Conservation (phyloP, 495 filamentous ascomycete species). For the Aspergillus sclerotiicarbonarius region DNA sequence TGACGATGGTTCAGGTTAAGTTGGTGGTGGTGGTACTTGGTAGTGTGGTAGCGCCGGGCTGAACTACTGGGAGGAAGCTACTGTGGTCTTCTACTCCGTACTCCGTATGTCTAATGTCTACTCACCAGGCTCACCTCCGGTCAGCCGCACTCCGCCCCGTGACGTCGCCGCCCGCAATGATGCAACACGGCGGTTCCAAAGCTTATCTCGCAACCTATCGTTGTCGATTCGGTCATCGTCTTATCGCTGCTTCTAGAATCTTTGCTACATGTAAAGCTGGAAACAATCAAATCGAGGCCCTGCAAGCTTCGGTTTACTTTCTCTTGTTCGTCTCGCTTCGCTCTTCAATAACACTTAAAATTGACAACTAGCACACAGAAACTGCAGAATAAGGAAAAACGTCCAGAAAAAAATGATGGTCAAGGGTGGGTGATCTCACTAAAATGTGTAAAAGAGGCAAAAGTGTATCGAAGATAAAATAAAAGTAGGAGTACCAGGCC, state of each 20-base stretch:
- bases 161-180: slow-evolving; percentile 14
- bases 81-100: slow-evolving; percentile 5
- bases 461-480: slow-evolving; percentile 26
- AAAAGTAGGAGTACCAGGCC: slow-evolving; percentile 33
- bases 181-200: neutral
- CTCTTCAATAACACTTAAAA: slow-evolving; percentile 21
- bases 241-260: neutral
- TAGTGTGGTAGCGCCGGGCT: slow-evolving; percentile 11
- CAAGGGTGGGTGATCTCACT: slow-evolving; percentile 27
- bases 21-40: slow-evolving; percentile 9
- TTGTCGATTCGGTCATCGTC: neutral
- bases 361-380: slow-evolving; percentile 25
- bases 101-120: neutral
- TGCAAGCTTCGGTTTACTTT: neutral
- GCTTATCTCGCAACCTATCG: neutral
- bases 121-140: neutral
- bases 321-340: slow-evolving; percentile 1
- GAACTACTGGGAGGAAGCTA: slow-evolving; percentile 10
- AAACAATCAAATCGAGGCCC: neutral
- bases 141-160: slow-evolving; percentile 1
- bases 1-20: neutral
- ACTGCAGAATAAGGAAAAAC: slow-evolving; percentile 20
- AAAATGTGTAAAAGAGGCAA: slow-evolving; percentile 28
- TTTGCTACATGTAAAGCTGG: neutral
- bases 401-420: slow-evolving; percentile 26